Evolutionary conservation across 768 basidiomycete genomes (phyloP), one percentile per base, ranked within the genome.

Genomic region (Ramaria rubella): DNA sequence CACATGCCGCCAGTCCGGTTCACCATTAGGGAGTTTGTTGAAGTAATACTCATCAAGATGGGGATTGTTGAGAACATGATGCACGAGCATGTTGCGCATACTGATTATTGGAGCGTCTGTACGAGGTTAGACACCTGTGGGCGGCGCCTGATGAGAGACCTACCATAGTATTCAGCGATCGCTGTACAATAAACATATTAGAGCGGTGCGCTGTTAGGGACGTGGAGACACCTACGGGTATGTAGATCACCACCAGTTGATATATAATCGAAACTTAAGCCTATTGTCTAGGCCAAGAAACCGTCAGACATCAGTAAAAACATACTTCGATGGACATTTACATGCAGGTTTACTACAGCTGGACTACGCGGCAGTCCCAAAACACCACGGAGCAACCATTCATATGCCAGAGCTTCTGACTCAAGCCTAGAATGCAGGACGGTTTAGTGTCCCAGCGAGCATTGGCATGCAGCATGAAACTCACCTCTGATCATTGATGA

Each of bases 401-500:
- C 59, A 36, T 49, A 57, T 24, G 55, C 36, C 30, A 57, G 27
- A 14, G 59, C 52, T 34, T 57, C 52, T 24, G 34, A 34, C 26
- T 59, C 58, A 31, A 58, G 27, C 31, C 57, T 58, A 29, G 15
- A 46, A 23, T n/a, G n/a, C 8, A 34, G 7, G 29, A 26, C 5
- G 30, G 7, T 21, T 24, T 14, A 48, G 29, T 40, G 33, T 34
- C n/a, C n/a, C n/a, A n/a, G 12, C 6, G 11, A 15, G 2, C 45
- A n/a, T 11, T 24, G 1, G 23, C 11, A 48, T 42, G 27, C 17
- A 27, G 2, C 19, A 55, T 17, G 15, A 33, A 15, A 24, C 6
- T 3, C n/a, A 57, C 58, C 59, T 21, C 31, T 57, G 59, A 43
- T 60, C 59, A 49, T 60, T 60, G 49, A 60, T 57, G 12, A 46